phyloP scores from a whole-genome alignment of 2,329 filamentous ascomycete genomes.

The Ophiostoma quercus region DNA sequence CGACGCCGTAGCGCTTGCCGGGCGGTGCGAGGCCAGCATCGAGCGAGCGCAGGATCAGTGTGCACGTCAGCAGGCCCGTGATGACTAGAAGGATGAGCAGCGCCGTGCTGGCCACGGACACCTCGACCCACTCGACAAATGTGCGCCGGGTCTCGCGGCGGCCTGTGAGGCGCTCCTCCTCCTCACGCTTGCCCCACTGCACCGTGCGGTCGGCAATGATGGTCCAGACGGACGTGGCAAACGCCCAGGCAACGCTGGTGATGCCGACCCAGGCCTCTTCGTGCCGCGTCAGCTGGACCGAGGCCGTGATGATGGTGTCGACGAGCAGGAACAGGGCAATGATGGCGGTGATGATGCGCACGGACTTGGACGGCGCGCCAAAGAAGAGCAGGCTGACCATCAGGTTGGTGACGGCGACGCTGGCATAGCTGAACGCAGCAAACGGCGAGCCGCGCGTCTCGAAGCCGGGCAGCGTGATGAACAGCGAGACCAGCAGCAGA shows the following conservation, averaged over 20 bases:
- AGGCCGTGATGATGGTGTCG: slow-evolving; percentile 72
- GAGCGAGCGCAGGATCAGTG: slow-evolving; percentile 70
- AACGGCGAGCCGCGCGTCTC: slow-evolving; percentile 87
- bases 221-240: slow-evolving; percentile 73
- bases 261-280: slow-evolving; percentile 94
- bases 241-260: slow-evolving; percentile 73
- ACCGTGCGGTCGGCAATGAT: slow-evolving; percentile 76
- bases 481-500: slow-evolving; percentile 78
- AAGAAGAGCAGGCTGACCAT: slow-evolving; percentile 81
- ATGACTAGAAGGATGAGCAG: slow-evolving; percentile 64
- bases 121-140: slow-evolving; percentile 75
- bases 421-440: slow-evolving; percentile 79
- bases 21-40: slow-evolving; percentile 70
- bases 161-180: slow-evolving; percentile 88
- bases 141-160: slow-evolving; percentile 79
- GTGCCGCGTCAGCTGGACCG: slow-evolving; percentile 66
- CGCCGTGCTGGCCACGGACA: slow-evolving; percentile 67
- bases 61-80: slow-evolving; percentile 70
- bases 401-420: slow-evolving; percentile 69
- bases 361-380: slow-evolving; percentile 70
- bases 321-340: slow-evolving; percentile 63
- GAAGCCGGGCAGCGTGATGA: slow-evolving; percentile 83
- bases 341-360: slow-evolving; percentile 66
- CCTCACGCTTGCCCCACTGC: slow-evolving; percentile 84
- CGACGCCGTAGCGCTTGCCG: slow-evolving; percentile 73